A percentile compares a stretch with the other conserved stretches of the same genome.
These are phyloP conservation scores for Malassezia furfur DNA, from an alignment of 1,284 basidiomycete genomes.

Conservation along the genomic window DNA sequence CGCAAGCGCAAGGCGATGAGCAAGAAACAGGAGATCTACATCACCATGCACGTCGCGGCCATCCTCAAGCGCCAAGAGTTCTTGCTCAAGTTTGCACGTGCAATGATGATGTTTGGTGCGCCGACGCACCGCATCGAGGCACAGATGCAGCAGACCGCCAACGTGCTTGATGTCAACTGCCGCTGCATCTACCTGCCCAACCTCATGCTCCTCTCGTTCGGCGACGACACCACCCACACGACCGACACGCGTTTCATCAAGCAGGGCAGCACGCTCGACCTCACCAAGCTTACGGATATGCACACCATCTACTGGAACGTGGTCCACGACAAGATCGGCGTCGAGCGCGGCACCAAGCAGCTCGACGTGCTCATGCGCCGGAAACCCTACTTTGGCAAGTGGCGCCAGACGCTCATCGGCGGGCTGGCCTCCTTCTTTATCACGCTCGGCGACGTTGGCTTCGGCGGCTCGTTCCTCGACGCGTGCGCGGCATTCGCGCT, in stretches of 20 bases:
- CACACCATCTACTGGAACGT: slow-evolving; percentile 76
- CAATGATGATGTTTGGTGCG: slow-evolving; percentile 90
- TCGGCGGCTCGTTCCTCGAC: slow-evolving; percentile 69
- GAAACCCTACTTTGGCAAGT: slow-evolving; percentile 40
- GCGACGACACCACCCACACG: slow-evolving; percentile 72
- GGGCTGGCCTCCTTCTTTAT: slow-evolving; percentile 74
- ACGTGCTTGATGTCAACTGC: slow-evolving; percentile 71
- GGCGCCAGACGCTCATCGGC: slow-evolving; percentile 63
- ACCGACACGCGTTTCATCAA: slow-evolving; percentile 63
- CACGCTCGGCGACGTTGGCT: slow-evolving; percentile 49
- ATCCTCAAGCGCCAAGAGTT: slow-evolving; percentile 81
- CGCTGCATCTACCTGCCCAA: slow-evolving; percentile 80
- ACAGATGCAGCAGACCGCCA: slow-evolving; percentile 74
- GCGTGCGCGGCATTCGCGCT: slow-evolving; percentile 65
- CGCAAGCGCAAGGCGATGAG: slow-evolving; percentile 26
- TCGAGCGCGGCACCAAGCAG: slow-evolving; percentile 64
- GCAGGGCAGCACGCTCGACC: slow-evolving; percentile 35
- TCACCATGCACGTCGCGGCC: slow-evolving; percentile 78
- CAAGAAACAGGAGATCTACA: slow-evolving; percentile 50
- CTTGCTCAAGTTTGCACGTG: slow-evolving; percentile 73
- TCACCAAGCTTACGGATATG: slow-evolving; percentile 55
- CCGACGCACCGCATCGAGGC: slow-evolving; percentile 79
- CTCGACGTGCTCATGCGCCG: slow-evolving; percentile 69
- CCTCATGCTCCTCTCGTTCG: slow-evolving; percentile 55
- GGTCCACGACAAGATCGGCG: slow-evolving; percentile 74